Percentiles rank a stretch among this genome's conserved stretches.
These are phyloP conservation scores for Juglanconis oblonga DNA, from an alignment of 2,329 filamentous ascomycete genomes.

Conservation along the genomic window DNA sequence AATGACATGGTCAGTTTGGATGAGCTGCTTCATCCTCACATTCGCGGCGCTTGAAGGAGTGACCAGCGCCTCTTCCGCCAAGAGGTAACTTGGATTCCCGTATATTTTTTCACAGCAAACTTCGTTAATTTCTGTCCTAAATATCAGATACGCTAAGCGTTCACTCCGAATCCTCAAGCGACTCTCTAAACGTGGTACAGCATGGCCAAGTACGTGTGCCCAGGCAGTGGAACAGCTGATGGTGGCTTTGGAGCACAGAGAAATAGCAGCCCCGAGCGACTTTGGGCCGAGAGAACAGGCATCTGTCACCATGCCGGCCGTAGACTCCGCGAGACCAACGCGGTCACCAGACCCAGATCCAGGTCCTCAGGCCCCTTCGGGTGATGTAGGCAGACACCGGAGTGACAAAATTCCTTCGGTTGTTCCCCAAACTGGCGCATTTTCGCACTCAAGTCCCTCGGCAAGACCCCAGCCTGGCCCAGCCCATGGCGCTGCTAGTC, in stretches of 20 bases:
- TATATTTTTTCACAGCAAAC: not conserved
- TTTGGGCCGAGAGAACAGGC: not conserved
- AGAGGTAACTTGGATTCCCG: slow-evolving; percentile 4
- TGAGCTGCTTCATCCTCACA: slow-evolving; percentile 22
- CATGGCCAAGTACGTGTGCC: slow-evolving; percentile 20
- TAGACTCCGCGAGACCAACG: not conserved
- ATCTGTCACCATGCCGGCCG: not conserved
- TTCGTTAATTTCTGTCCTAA: not conserved
- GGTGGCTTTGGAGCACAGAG: slow-evolving; percentile 15
- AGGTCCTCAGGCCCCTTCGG: not conserved
- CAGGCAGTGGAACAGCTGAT: slow-evolving; percentile 18
- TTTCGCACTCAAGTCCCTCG: not conserved
- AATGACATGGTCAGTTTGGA: slow-evolving; percentile 23
- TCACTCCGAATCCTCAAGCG: slow-evolving; percentile 16
- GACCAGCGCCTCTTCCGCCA: slow-evolving; percentile 17
- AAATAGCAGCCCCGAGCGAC: not conserved
- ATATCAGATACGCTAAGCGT: slow-evolving; percentile 18
- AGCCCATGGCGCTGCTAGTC: not conserved
- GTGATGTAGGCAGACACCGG: not conserved
- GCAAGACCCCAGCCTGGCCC: not conserved
- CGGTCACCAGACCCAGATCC: not conserved
- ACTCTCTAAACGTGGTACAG: slow-evolving; percentile 18
- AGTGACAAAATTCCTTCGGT: not conserved
- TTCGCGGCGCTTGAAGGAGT: slow-evolving; percentile 21
- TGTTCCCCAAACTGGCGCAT: not conserved